Base-by-base conservation (phyloP, 2,329 filamentous ascomycete species). In the Epichloe sylvatica region DNA sequence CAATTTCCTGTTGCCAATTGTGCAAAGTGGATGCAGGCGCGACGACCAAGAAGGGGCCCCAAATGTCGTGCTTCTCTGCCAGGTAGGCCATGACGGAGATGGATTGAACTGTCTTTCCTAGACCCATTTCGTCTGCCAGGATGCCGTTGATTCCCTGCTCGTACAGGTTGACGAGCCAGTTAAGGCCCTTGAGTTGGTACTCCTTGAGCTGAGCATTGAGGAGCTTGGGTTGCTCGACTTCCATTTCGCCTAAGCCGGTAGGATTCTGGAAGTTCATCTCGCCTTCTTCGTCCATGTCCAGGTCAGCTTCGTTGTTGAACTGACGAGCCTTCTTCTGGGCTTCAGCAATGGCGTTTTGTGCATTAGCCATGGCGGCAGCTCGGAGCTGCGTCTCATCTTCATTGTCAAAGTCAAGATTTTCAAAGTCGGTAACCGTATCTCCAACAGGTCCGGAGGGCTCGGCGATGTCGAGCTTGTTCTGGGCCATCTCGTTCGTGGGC, bases 201-300 rank as follows among this genome's bases (percentile, higher is more conserved):
- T 98, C 92, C 66, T 98, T 98, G 62, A 98, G 80, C 64, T 94
- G 87, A 47, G 90, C 87, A 55, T 86, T 90, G 61, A 98, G 79
- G 69, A 97, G 81, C 68, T 89, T 94, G 8, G 92, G 92, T 64
- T 98, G 92, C 54, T 90, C 83, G 50, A 98, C 88, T 61, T 95
- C 86, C 57, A 95, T 88, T 59, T 92, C 90, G 59, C 91, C 91
- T 59, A 98, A 76, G 61, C 91, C 92, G 4, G 90, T 92, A 0
- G 92, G 92, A 64, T 98, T 97, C 70, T 98, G 92, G 74, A 98
- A 98, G 70, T 98, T 98, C 85, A 98, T 87, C 70, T 98, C 92
- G 59, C 90, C 91, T 60, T 96, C 90, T 52, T 96, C 89, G 56
- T 92, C 85, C 66, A 85, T 81, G 51, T 79, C 80, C 7, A 67